A percentile compares a stretch with the other conserved stretches of the same genome.
Evolutionary conservation across 495 filamentous ascomycete species (phyloP).

Genomic region (Hypomontagnella monticulosa): DNA sequence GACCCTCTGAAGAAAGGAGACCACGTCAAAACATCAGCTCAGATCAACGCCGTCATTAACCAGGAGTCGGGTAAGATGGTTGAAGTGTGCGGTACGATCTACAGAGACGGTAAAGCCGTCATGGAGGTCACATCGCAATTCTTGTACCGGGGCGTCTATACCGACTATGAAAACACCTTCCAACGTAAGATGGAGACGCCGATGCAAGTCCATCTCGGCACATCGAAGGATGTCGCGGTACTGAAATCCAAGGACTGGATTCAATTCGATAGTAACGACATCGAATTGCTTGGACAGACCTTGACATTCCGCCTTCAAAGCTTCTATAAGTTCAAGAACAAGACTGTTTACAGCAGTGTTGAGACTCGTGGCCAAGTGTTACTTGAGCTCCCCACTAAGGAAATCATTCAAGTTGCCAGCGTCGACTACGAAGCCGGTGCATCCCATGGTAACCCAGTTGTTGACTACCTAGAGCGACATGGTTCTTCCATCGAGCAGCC

Average conservation of each 20-base stretch:
- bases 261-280: constrained; percentile 79
- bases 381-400: constrained; percentile 95
- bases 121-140: constrained; percentile 99
- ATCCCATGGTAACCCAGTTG: constrained; percentile 95
- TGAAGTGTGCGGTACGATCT: constrained; percentile 96
- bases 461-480: constrained; percentile 93
- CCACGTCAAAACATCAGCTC: constrained; percentile 89
- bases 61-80: constrained; percentile 99
- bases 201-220: constrained; percentile 88
- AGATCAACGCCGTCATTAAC: constrained; percentile 97
- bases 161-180: constrained; percentile 97
- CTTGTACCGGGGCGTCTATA: constrained; percentile 91
- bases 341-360: constrained; percentile 89
- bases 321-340: constrained; percentile 93
- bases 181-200: constrained; percentile 96
- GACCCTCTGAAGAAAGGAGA: constrained; percentile 95
- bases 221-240: constrained; percentile 90
- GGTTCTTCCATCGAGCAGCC: constrained; percentile 96
- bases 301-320: constrained; percentile 96
- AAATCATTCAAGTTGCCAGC: constrained; percentile 93
- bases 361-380: constrained; percentile 93
- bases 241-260: constrained; percentile 98
- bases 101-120: constrained; percentile 82
- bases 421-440: constrained; percentile 90
- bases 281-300: constrained; percentile 88